Evolutionary conservation across 352 stramenopile species (phyloP).

Genomic region (Blastocystis sp.): DNA sequence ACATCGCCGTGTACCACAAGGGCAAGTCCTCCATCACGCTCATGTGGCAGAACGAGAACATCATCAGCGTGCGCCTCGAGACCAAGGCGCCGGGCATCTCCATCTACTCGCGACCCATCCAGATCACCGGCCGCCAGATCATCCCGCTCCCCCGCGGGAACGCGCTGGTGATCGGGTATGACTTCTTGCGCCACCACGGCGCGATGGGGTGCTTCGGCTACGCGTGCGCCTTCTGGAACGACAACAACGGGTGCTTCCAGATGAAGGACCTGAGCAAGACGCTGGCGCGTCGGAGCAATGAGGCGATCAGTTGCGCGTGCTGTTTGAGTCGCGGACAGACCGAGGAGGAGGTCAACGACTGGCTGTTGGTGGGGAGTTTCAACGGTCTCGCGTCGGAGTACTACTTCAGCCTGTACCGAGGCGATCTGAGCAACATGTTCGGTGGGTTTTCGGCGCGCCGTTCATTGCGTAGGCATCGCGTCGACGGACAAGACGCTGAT

Average conservation of each 20-base stretch:
- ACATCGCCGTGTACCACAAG: conserved; percentile 33
- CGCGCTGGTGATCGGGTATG: conserved; percentile 2
- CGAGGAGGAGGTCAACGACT: background rate
- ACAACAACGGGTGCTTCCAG: background rate
- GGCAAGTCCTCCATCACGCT: background rate
- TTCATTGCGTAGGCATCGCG: background rate
- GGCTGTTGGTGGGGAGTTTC: conserved; percentile 15
- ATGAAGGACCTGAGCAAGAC: conserved; percentile 5
- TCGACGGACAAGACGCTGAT: background rate
- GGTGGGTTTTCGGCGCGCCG: background rate
- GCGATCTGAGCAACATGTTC: background rate
- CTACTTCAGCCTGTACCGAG: background rate
- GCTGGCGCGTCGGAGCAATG: background rate
- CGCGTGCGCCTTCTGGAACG: background rate
- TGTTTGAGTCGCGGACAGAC: conserved; percentile 14
- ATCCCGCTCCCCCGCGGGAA: conserved; percentile 8
- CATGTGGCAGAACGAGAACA: conserved; percentile 37
- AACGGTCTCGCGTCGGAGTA: background rate
- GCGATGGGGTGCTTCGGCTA: background rate
- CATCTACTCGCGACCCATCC: background rate
- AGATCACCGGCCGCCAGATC: background rate
- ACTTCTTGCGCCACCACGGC: background rate
- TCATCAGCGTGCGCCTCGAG: conserved; percentile 6
- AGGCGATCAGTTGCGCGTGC: background rate
- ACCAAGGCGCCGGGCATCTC: background rate